A percentile compares a stretch with the other conserved stretches of the same genome.
Evolutionary conservation across 1,284 basidiomycete genomes (phyloP).

Genomic region (Fomitopsis palustris): DNA sequence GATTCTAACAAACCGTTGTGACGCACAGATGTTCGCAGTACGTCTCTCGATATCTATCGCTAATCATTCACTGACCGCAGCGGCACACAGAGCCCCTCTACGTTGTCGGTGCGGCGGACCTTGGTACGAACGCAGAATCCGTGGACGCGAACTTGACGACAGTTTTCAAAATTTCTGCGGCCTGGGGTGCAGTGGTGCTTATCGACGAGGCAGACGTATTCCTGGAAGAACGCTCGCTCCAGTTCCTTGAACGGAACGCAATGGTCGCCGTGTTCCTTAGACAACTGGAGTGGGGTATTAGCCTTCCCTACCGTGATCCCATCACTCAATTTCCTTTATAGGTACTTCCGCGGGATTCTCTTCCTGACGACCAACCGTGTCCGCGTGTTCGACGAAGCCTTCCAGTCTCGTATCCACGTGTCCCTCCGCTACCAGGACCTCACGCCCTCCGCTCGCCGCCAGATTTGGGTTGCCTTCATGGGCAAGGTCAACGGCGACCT

Average conservation of each 20-base stretch:
- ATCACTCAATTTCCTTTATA: conserved; percentile 19
- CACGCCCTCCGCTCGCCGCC: conserved; percentile 42
- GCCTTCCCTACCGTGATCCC: neutral
- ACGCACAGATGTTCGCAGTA: conserved; percentile 26
- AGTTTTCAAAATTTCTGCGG: conserved; percentile 44
- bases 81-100: conserved; percentile 39
- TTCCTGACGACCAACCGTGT: conserved; percentile 70
- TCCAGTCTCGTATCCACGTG: conserved; percentile 64
- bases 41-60: neutral
- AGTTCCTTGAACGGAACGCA: conserved; percentile 58
- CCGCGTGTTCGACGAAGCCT: conserved; percentile 63
- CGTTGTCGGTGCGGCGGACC: conserved; percentile 57
- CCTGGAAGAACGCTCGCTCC: conserved; percentile 58
- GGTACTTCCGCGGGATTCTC: conserved; percentile 63
- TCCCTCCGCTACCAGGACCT: conserved; percentile 59
- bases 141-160: conserved; percentile 22
- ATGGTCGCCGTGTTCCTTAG: conserved; percentile 54
- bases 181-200: conserved; percentile 62
- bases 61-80: neutral
- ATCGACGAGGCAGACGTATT: conserved; percentile 59
- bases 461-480: conserved; percentile 61
- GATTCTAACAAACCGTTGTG: neutral
- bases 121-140: conserved; percentile 47
- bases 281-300: conserved; percentile 25
- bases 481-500: conserved; percentile 38